Evolutionary conservation across 345 rosid genomes (phyloP), one percentile per base, ranked within the genome.

Genomic region (Lagerstroemia speciosa): DNA sequence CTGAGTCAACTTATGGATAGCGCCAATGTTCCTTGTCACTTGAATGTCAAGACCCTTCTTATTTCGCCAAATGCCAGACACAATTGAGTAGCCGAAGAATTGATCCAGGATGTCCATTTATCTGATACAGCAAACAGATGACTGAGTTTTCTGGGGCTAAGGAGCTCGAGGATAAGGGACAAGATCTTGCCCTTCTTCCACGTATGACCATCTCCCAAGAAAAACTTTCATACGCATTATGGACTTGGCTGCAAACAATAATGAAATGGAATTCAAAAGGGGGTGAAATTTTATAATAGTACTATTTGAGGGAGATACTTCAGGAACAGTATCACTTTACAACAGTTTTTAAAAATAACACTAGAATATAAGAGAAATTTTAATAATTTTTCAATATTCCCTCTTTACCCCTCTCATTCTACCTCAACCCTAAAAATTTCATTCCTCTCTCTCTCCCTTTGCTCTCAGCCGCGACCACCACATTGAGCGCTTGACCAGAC

Each of bases 151-250:
- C 10, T 24, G 24, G 1, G 3, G 8, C 31, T 55, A 55, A 9
- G 30, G 3, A 26, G 31, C 1, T 7, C 31, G 61, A 2, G 24
- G 31, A 8, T 55, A 2, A 3, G 29, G 61, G 15, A 24, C 31
- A 55, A 6, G 61, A 24, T 55, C 61, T 55, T 8, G 24, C 24
- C 55, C 55, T 48, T 48, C 55, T 48, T 48, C 61, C 31, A 24
- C 30, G 1, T 55, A 14, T 52, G 2, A 73, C 93, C 22, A 78
- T 62, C 72, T 90, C 97, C 98, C 97, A 93, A n/a, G 90, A 85
- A 79, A 90, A 88, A 79, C 84, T 80, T 40, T 93, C 97, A 77
- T 88, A 87, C 31, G 93, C 91, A 19, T 82, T 97, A 50, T 87
- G 89, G 78, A 93, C 78, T 67, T 83, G 55, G 74, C 96, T 93